phyloP scores from a whole-genome alignment of 225 moss, liverwort and hornwort genomes.

The Anthoceros angustus region DNA sequence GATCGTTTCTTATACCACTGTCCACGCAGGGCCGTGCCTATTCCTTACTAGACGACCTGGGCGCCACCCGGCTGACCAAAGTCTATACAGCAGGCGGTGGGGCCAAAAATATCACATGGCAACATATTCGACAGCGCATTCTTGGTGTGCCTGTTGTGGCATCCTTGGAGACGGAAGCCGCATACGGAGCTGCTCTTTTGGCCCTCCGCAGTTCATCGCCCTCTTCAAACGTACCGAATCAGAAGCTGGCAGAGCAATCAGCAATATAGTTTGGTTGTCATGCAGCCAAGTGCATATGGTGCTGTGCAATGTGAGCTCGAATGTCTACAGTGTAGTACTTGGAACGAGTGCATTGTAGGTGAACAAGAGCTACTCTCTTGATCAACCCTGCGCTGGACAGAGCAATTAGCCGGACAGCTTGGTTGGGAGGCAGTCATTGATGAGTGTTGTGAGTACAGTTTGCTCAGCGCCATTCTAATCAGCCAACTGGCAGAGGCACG shows the following conservation, averaged over 20 bases:
- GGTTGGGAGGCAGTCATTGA: no score
- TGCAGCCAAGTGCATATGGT: no score
- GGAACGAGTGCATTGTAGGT: no score
- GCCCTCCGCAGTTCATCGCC: conserved; percentile 2
- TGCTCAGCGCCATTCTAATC: neutral
- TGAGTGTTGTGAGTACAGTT: neutral
- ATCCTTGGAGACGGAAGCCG: conserved; percentile 18
- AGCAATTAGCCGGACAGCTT: no score
- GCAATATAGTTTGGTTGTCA: no score
- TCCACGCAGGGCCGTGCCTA: conserved; percentile 13
- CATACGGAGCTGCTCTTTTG: conserved; percentile 24
- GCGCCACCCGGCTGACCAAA: conserved; percentile 17
- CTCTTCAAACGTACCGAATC: no score
- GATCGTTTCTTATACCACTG: neutral
- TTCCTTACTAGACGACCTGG: conserved; percentile 12
- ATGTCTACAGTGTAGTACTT: no score
- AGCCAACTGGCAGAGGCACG: conserved; percentile 48
- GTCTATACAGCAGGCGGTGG: conserved; percentile 23
- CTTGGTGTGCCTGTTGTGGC: conserved; percentile 18
- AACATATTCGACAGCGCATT: conserved; percentile 20
- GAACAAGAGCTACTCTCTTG: no score
- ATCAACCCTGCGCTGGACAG: no score
- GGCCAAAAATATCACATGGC: conserved; percentile 19
- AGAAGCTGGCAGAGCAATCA: no score
- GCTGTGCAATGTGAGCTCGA: no score